Evolutionary conservation across 768 basidiomycete species (phyloP), one percentile per base, ranked within the genome.

Genomic region (Phanerochaete carnosa): DNA sequence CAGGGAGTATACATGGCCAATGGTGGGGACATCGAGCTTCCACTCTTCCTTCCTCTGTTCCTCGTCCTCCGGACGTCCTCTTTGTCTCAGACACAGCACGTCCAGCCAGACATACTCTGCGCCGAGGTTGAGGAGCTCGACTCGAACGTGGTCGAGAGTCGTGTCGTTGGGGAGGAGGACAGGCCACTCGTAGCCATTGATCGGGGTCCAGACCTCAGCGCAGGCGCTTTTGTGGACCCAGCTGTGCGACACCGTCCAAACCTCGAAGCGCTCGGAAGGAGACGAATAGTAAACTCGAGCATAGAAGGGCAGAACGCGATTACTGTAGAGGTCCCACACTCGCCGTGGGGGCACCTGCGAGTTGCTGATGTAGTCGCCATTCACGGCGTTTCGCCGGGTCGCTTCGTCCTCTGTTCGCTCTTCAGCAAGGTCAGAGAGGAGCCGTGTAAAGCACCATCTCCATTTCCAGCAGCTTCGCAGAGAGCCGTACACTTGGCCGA

Each of bases 221-320:
- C 55, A 43, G 9, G 19, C n/a, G 23, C 6, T 11, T 8, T 45
- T 25, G 23, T 35, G 23, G 12, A 26, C 29, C 55, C 55, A 57
- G 37, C 55, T 57, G 22, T 57, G 55, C 6, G 55, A 57, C 1
- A 57, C 55, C 9, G 55, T n/a, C 49, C 49, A 51, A 23, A 47
- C 46, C 5, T 47, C 28, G 28, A 16, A 15, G 25, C 25, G 22
- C 1, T 26, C 29, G 23, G 25, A 16, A 29, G 26, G 29, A 13
- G 23, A 15, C 1, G 22, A 25, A 3, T 23, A 4, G 25, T 16
- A 15, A 3, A 28, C 25, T 19, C 16, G 49, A 16, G 29, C 49
- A 28, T 51, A 19, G 19, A 26, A 51, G 32, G 53, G 53, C n/a
- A 55, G 28, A n/a, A 55, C 53, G 29, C 53, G 53, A 37, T 55